phyloP scores from a whole-genome alignment of 2,329 filamentous ascomycete species.

The Ophiostoma tasmaniense region DNA sequence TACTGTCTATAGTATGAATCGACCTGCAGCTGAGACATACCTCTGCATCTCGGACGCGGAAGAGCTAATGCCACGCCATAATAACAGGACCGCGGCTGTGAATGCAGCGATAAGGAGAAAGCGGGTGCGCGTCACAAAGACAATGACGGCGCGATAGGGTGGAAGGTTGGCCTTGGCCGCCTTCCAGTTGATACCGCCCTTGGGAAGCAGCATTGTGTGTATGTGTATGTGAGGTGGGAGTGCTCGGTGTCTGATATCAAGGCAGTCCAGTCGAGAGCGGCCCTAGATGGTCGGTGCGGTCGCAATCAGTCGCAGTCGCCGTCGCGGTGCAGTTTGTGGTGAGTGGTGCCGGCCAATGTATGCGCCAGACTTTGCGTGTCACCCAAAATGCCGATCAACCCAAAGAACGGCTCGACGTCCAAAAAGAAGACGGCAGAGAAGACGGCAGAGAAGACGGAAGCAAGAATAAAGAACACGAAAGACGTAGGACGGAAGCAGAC shows the following conservation, averaged over 20 bases:
- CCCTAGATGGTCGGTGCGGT: neutral
- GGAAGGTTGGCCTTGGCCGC: slow-evolving; percentile 72
- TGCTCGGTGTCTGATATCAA: neutral
- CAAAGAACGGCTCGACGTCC: neutral
- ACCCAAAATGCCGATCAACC: slow-evolving; percentile 11
- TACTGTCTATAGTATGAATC: neutral
- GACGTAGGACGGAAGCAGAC: neutral
- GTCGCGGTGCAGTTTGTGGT: neutral
- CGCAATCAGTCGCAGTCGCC: neutral
- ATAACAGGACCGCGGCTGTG: slow-evolving; percentile 61
- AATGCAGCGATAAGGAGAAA: slow-evolving; percentile 67
- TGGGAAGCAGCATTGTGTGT: slow-evolving; percentile 72
- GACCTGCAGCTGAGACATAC: slow-evolving; percentile 40
- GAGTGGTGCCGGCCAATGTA: slow-evolving; percentile 4
- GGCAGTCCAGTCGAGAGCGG: neutral
- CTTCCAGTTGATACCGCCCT: slow-evolving; percentile 89
- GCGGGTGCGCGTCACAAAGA: slow-evolving; percentile 65
- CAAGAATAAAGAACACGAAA: neutral
- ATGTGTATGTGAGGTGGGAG: slow-evolving; percentile 20
- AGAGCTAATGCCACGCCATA: slow-evolving; percentile 80
- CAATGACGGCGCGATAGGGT: slow-evolving; percentile 62
- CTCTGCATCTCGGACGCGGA: slow-evolving; percentile 85
- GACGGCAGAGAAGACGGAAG: neutral
- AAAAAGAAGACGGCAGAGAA: neutral
- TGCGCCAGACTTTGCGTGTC: slow-evolving; percentile 11